Conservation (phyloP, 2,329 filamentous ascomycete genomes). For the Septoria petroselini region DNA sequence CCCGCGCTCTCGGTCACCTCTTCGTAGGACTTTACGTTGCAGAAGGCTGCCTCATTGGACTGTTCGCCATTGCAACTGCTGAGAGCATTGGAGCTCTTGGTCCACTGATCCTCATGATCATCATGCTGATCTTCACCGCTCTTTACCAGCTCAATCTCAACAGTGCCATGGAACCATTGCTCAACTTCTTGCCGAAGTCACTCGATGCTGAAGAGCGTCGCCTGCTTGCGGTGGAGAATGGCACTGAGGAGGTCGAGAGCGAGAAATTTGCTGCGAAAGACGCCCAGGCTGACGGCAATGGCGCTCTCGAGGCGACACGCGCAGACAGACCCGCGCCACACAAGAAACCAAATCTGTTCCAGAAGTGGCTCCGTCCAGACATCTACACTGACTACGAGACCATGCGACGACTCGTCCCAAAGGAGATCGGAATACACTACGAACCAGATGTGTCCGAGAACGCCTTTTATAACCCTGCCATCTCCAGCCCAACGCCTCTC, state of each 20-base stretch:
- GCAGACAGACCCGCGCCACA: slow-evolving; percentile 37
- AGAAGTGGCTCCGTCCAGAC: slow-evolving; percentile 74
- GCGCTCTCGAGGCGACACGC: slow-evolving; percentile 16
- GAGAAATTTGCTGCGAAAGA: slow-evolving; percentile 30
- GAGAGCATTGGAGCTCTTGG: slow-evolving; percentile 53
- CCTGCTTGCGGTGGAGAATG: slow-evolving; percentile 38
- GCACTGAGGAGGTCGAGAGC: slow-evolving; percentile 27
- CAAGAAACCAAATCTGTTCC: slow-evolving; percentile 58
- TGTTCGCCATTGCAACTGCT: slow-evolving; percentile 67
- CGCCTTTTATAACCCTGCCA: slow-evolving; percentile 71
- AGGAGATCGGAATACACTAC: slow-evolving; percentile 58
- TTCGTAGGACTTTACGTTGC: slow-evolving; percentile 80
- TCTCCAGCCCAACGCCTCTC: slow-evolving; percentile 60
- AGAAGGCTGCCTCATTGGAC: slow-evolving; percentile 72
- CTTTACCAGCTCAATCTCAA: slow-evolving; percentile 74
- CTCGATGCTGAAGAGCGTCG: slow-evolving; percentile 40
- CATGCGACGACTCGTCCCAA: slow-evolving; percentile 67
- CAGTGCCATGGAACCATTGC: slow-evolving; percentile 68
- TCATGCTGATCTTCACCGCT: slow-evolving; percentile 70
- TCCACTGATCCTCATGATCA: slow-evolving; percentile 71
- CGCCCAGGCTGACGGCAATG: slow-evolving; percentile 28
- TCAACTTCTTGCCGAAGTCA: slow-evolving; percentile 68
- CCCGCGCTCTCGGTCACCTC: slow-evolving; percentile 81
- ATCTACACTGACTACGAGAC: slow-evolving; percentile 69
- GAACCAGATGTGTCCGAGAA: slow-evolving; percentile 59